Evolutionary conservation across 1,139 yeast species (phyloP).

Genomic region (Candida sanyaensis): DNA sequence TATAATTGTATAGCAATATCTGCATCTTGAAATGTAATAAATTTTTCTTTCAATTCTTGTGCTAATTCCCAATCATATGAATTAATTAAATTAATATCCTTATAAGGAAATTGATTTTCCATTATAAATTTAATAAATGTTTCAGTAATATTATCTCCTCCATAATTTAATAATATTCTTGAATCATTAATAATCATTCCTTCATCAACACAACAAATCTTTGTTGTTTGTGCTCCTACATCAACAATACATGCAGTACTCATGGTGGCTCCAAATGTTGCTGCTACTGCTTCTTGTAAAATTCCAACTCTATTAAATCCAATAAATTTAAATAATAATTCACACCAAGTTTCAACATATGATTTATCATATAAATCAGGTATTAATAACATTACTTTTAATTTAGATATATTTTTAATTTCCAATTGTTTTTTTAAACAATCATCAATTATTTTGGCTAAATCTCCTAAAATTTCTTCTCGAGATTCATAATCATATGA

Average conservation of each 20-base stretch:
- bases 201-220: constrained; percentile 89
- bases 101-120: constrained; percentile 74
- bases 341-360: constrained; percentile 71
- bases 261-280: constrained; percentile 95
- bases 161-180: constrained; percentile 70
- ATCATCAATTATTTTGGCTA: constrained; percentile 36
- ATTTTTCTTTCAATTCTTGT: constrained; percentile 69
- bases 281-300: constrained; percentile 87
- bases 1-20: constrained; percentile 87
- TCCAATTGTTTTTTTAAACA: constrained; percentile 43
- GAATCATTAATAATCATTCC: constrained; percentile 85
- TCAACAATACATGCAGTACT: constrained; percentile 91
- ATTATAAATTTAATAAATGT: constrained; percentile 66
- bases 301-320: constrained; percentile 75
- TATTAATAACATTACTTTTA: constrained; percentile 56
- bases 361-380: constrained; percentile 87
- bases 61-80: constrained; percentile 75
- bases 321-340: constrained; percentile 59
- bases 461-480: constrained; percentile 78
- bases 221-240: constrained; percentile 85
- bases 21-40: constrained; percentile 84
- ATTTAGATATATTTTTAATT: constrained; percentile 39
- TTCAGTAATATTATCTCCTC: constrained; percentile 86
- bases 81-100: constrained; percentile 58
- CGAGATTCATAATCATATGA: constrained; percentile 57